A percentile compares a stretch with the other conserved stretches of the same genome.
phyloP scores from a whole-genome alignment of 78 protist species.

The Dictyostelium capitatum region DNA sequence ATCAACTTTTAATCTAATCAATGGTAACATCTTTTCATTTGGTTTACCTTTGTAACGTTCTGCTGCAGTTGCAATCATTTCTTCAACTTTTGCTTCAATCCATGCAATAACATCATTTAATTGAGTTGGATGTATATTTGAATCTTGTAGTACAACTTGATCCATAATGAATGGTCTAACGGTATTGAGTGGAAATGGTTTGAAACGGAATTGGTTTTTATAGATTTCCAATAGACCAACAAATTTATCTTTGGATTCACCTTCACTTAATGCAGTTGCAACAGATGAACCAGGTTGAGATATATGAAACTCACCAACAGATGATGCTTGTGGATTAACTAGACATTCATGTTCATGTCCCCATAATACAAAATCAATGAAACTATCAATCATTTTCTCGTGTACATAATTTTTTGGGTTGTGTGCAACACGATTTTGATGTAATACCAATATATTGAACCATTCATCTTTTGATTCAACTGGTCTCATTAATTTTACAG shows the following conservation, averaged over 20 bases:
- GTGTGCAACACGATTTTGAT: slow-evolving; percentile 94
- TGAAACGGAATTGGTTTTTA: slow-evolving; percentile 64
- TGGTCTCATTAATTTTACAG: slow-evolving; percentile 88
- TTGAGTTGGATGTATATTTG: slow-evolving; percentile 64
- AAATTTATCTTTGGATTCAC: slow-evolving; percentile 93
- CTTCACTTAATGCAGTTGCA: slow-evolving; percentile 92
- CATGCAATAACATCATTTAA: slow-evolving; percentile 37
- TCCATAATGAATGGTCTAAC: slow-evolving; percentile 89
- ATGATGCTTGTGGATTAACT: slow-evolving; percentile 72
- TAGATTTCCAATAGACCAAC: slow-evolving; percentile 87
- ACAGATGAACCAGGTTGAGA: slow-evolving; percentile 97
- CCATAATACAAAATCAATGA: slow-evolving; percentile 97
- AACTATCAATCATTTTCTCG: slow-evolving; percentile 89
- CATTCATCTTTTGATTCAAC: slow-evolving; percentile 87
- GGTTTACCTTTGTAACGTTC: slow-evolving; percentile 23
- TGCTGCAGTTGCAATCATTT: slow-evolving; percentile 25
- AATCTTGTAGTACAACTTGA: slow-evolving; percentile 58
- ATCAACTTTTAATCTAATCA: slow-evolving; percentile 71
- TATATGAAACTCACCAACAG: slow-evolving; percentile 71
- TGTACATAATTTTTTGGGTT: slow-evolving; percentile 86
- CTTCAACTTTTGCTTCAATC: slow-evolving; percentile 34
- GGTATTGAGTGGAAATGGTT: slow-evolving; percentile 62
- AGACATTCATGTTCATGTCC: slow-evolving; percentile 98
- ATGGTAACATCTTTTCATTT: slow-evolving; percentile 43
- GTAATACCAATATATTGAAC: slow-evolving; percentile 96